Evolutionary conservation across 208 protist genomes (phyloP), one percentile per base, ranked within the genome.

Genomic region (Leishmania turanica): DNA sequence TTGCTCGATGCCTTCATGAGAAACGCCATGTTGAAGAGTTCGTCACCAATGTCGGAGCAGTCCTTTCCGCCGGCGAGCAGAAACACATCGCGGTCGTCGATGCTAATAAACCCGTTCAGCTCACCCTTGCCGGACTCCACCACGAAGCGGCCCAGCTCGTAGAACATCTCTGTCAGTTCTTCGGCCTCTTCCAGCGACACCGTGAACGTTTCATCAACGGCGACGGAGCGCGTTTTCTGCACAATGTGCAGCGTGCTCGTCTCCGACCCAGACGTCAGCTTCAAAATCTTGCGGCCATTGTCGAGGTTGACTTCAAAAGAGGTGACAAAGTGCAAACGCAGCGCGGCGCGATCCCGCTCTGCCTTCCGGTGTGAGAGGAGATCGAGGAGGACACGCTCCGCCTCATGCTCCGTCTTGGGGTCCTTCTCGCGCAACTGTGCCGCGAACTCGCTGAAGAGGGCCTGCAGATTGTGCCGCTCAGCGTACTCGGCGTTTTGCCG

Each of bases 81-180:
- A 58, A 92, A 96, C 21, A 97, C 91, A 75, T 95, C 90, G n/a
- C 87, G 86, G 51, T 96, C 93, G 70, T 96, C 92, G 47, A 96
- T 90, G 75, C 85, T 95, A 87, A 97, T 93, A 64, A 94, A 96
- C 42, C 92, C 92, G 56, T 88, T 88, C 75, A 89, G 85, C 65
- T 96, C 91, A 24, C 92, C 91, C 78, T 95, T 97, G 19, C 84
- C 81, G 34, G 69, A 89, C 60, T 96, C 91, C 71, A 94, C 88
- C 17, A 95, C 89, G 73, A 95, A 95, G 40, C 93, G 87, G 56
- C 91, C 93, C 1, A 96, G 87, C 76, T 96, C 93, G 70, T 95
- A 95, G 78, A 96, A 94, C 53, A 92, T 76, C 69, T 95, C 91
- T 34, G 90, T 94, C 70, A 96, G 86, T 66, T 96, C 93, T 79